phyloP scores from a whole-genome alignment of 768 basidiomycete species.

The Amanita exitialis region DNA sequence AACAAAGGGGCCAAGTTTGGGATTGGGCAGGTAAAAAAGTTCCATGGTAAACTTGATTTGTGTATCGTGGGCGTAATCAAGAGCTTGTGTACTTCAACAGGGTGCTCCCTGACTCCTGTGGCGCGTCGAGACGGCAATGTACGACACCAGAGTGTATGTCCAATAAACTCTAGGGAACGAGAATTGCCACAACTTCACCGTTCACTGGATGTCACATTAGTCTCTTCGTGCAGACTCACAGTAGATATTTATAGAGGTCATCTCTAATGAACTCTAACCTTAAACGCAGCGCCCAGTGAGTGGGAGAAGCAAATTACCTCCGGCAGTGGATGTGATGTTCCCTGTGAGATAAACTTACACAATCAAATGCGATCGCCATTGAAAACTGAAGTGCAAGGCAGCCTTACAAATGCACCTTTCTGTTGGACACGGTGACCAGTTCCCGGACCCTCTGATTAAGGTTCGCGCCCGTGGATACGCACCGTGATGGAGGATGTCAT shows the following conservation, averaged over 20 bases:
- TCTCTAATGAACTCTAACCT: too few relatives aligned
- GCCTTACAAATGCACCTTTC: background rate
- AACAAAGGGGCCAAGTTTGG: slow-evolving; percentile 43
- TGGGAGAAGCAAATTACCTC: background rate
- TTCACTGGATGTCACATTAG: too few relatives aligned
- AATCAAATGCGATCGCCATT: background rate
- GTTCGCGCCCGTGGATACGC: background rate
- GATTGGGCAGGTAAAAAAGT: slow-evolving; percentile 47
- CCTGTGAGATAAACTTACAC: background rate
- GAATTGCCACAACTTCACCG: too few relatives aligned
- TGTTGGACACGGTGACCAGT: background rate
- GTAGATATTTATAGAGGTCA: too few relatives aligned
- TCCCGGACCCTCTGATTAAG: background rate
- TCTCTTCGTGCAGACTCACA: too few relatives aligned
- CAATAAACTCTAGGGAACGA: too few relatives aligned
- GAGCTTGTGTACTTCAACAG: background rate
- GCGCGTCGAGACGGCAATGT: background rate
- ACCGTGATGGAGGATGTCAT: background rate
- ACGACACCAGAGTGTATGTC: too few relatives aligned
- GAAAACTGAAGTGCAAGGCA: background rate
- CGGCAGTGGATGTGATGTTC: background rate
- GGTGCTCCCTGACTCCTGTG: background rate
- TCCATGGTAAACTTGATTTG: slow-evolving; percentile 18
- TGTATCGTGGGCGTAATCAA: background rate
- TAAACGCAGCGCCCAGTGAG: background rate